These are phyloP conservation scores for Chlorella sp. DNA, from an alignment of 139 green algal species.

Conservation along the genomic window DNA sequence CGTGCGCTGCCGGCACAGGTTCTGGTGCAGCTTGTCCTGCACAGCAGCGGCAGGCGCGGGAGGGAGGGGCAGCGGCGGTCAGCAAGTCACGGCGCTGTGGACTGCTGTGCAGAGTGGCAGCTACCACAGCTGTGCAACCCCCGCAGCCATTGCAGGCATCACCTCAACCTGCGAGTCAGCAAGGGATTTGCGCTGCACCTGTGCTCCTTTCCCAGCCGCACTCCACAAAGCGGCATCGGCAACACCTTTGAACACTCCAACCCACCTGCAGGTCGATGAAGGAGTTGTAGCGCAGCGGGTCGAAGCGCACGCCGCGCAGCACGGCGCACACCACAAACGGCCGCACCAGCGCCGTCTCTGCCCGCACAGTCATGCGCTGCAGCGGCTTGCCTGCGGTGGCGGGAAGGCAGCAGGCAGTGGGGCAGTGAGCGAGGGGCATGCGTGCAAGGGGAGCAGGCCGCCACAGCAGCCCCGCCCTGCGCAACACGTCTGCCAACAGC, in stretches of 20 bases:
- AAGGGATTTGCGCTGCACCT: no score
- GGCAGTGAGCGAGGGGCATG: not conserved
- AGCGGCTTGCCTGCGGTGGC: conserved; percentile 60
- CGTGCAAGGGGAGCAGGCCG: not conserved
- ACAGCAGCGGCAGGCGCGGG: not conserved
- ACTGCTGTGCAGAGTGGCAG: no score
- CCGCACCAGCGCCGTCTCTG: conserved; percentile 93
- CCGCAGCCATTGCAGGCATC: no score
- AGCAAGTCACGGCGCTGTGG: no score
- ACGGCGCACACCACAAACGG: conserved; percentile 97
- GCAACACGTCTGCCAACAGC: no score
- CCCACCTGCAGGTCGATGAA: conserved; percentile 97
- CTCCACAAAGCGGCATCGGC: no score
- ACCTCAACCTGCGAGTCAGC: no score
- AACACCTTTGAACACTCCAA: no score
- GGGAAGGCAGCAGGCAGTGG: not conserved
- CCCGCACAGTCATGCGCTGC: conserved; percentile 79
- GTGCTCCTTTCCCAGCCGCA: no score
- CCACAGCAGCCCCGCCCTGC: not conserved
- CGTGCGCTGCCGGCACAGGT: conserved; percentile 95
- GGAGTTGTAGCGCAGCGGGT: conserved; percentile 85
- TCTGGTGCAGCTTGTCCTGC: conserved; percentile 99
- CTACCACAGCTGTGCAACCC: no score
- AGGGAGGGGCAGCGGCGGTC: not conserved
- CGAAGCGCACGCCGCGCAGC: conserved; percentile 92